Percentiles rank a stretch among this genome's conserved stretches.
Evolutionary conservation across 495 filamentous ascomycete genomes (phyloP).

Genomic region (Aspergillus nanangensis): DNA sequence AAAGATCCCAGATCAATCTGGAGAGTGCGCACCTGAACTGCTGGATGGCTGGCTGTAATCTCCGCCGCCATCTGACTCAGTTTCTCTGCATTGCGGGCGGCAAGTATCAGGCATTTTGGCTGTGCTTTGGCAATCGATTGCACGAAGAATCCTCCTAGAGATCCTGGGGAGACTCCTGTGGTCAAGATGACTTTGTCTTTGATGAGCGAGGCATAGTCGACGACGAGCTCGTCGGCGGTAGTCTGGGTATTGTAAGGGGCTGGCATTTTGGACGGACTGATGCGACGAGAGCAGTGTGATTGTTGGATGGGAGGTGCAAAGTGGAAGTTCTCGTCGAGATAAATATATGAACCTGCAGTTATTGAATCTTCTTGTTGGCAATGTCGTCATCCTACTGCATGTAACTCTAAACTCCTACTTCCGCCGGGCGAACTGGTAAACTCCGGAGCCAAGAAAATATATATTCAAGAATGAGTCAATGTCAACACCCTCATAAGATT

Average conservation of each 20-base stretch:
- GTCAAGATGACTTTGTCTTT: neutral
- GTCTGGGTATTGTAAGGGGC: neutral
- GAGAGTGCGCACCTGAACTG: neutral
- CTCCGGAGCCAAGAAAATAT: no score
- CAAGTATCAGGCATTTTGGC: neutral
- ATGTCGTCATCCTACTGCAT: no score
- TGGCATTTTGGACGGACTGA: no score
- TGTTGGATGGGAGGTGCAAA: no score
- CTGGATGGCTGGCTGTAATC: neutral
- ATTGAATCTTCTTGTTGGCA: no score
- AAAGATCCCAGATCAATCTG: neutral
- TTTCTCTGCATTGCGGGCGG: neutral
- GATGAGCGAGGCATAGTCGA: neutral
- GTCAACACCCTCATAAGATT: no score
- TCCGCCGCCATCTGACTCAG: neutral
- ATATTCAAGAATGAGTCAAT: no score
- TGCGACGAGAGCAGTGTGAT: no score
- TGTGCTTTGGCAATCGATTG: neutral
- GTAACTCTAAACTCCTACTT: no score
- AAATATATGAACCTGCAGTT: no score
- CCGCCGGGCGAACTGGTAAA: no score
- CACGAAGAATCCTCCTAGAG: neutral
- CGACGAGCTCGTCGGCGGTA: neutral
- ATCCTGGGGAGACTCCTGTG: neutral
- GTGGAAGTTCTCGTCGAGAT: no score